phyloP scores from a whole-genome alignment of 352 stramenopile genomes.

The Albugo candida region DNA sequence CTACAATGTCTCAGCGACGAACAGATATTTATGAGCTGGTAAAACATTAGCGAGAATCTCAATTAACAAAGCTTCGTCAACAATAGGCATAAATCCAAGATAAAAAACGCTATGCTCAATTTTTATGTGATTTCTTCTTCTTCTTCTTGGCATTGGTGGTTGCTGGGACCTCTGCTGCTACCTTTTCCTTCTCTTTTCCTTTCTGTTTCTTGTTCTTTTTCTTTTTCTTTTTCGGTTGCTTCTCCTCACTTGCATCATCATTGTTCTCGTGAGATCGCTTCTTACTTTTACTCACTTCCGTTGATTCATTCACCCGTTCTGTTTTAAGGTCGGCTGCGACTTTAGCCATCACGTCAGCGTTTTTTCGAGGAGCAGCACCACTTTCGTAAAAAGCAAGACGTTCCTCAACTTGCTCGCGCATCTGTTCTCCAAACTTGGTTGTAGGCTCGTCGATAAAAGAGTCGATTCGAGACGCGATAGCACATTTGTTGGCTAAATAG shows the following conservation, averaged over 20 bases:
- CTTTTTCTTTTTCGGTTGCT: constrained; percentile 35
- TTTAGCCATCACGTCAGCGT: constrained; percentile 97
- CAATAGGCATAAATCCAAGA: neutral
- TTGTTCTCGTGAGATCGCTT: constrained; percentile 57
- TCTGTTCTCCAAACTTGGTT: constrained; percentile 95
- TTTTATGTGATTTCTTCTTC: constrained; percentile 11
- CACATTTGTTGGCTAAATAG: constrained; percentile 99
- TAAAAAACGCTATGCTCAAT: neutral
- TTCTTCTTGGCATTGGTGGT: constrained; percentile 14
- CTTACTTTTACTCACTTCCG: constrained; percentile 15
- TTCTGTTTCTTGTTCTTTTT: constrained; percentile 72
- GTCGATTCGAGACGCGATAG: constrained; percentile 98
- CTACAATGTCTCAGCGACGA: constrained; percentile 87
- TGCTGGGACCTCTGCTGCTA: constrained; percentile 1
- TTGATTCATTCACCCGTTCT: constrained; percentile 1
- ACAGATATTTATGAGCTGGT: constrained; percentile 89
- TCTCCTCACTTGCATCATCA: constrained; percentile 22
- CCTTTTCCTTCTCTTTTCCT: constrained; percentile 16
- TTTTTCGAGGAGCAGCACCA: constrained; percentile 93
- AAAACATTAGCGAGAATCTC: constrained; percentile 4
- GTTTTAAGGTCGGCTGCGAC: constrained; percentile 83
- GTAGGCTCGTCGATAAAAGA: constrained; percentile 94
- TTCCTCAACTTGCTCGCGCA: constrained; percentile 98
- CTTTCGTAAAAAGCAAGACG: constrained; percentile 99
- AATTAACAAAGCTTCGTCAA: too few relatives aligned